Evolutionary conservation across 768 basidiomycete species (phyloP), one percentile per base, ranked within the genome.

Genomic region (Rhodotorula kratochvilovae): DNA sequence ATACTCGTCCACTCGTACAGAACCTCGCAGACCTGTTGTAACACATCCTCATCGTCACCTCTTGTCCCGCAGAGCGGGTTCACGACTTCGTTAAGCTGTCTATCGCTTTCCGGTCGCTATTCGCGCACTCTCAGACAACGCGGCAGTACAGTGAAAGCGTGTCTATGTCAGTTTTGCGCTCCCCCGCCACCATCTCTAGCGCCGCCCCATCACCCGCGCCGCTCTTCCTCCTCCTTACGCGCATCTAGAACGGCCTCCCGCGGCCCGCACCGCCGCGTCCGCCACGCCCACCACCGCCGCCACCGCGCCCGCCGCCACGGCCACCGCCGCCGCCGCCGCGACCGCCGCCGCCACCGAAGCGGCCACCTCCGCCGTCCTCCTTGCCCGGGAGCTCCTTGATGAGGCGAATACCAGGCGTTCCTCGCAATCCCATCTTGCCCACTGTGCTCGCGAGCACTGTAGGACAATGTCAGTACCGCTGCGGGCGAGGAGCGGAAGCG

Each of bases 391-490:
- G 66, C 51, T 66, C 57, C 33, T 62, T 45, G 68, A 78, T 70
- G 61, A 70, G 66, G 42, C 46, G 53, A 12, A 63, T 63, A 63
- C 61, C 75, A 42, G 59, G 61, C 65, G 60, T 72, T 39, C 61
- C 68, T 35, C 31, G 55, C 35, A 65, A 67, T 57, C 66, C 68
- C 76, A 70, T 72, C 55, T 60, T 60, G 43, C 43, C 43, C 27
- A 60, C 58, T 25, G 53, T 54, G 21, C 53, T 50, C 11, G 53
- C 62, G 29, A 54, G 50, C 35, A 63, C 50, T 51, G 53, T 21
- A 5, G 27, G 4, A 11, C 2, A 56, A 19, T 6, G 13, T 35
- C 45, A 5, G 25, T 17, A 33, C 33, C 27, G 85, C 85, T 48
- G 72, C 70, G 63, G 61, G 67, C 23, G 17, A 2, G 45, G 27